A percentile compares a stretch with the other conserved stretches of the same genome.
Conservation (phyloP, 176 grass and related monocot species). For the Bothriochloa decipiens region DNA sequence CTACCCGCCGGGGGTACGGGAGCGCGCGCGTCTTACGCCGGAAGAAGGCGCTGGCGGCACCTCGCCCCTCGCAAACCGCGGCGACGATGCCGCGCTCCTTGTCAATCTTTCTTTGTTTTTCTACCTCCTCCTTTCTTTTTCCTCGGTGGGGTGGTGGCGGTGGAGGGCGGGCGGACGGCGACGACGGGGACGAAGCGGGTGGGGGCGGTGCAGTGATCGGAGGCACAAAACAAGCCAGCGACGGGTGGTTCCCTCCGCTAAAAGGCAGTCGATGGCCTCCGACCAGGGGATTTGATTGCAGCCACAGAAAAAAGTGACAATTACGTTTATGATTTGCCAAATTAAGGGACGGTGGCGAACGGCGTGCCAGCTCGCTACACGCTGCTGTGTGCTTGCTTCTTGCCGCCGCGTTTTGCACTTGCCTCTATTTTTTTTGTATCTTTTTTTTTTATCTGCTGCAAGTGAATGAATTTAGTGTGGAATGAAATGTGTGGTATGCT, state of each 20-base stretch:
- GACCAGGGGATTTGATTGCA: slow-evolving; percentile 19
- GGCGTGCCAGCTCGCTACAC: slow-evolving; percentile 11
- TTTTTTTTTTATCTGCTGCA: no score
- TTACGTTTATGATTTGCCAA: slow-evolving; percentile 27
- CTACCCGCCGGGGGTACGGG: background rate
- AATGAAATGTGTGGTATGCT: background rate
- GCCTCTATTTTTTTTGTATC: background rate
- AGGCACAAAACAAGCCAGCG: slow-evolving; percentile 13
- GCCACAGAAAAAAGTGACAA: slow-evolving; percentile 36
- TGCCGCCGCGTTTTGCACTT: slow-evolving; percentile 15
- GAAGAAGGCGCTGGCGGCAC: background rate
- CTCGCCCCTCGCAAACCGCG: no score
- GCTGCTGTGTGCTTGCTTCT: background rate
- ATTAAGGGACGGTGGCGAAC: slow-evolving; percentile 29
- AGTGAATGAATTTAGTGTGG: background rate
- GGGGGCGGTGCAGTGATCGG: slow-evolving; percentile 24
- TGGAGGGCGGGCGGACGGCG: background rate
- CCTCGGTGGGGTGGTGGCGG: background rate
- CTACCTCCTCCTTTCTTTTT: background rate
- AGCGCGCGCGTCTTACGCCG: background rate
- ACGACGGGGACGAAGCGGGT: no score
- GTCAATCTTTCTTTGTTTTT: background rate
- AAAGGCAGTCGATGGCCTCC: background rate
- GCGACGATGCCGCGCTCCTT: background rate
- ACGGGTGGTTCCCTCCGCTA: background rate